Evolutionary conservation across 345 rosid species (phyloP), one percentile per base, ranked within the genome.

Genomic region (Carallia pectinifolia): DNA sequence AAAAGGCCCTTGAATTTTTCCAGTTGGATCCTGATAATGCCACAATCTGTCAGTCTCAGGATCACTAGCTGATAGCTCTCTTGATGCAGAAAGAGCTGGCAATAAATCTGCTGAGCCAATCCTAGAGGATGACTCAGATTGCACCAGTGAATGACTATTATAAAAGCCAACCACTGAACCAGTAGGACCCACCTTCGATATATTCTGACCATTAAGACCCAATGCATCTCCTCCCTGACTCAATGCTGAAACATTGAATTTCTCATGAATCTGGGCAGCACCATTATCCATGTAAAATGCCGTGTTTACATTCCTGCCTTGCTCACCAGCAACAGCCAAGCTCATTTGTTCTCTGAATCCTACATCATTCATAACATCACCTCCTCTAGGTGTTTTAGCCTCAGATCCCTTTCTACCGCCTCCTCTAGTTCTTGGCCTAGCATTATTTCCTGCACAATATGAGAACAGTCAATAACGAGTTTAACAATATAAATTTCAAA

Each of bases 1-100:
- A 83, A 95, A 95, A 40, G 99, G 98, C 58, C 99, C 99, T 72
- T 90, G 99, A 77, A 77, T 72, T 79, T 81, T 90, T 72, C 90
- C 91, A 64, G 62, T 69, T 61, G 97, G 98, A 68, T 95, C 99
- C 81, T 83, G 86, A 77, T 95, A 95, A 79, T 73, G 87, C 99
- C 99, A 95, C 67, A 85, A 64, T 63, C 81, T 89, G 55, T 80
- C 79, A 1, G 70, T 76, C 82, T 89, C 97, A 5, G 64, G 62
- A 64, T 84, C 81, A 67, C 61, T 62, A 66, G 77, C 69, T 50
- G 85, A 73, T 62, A 75, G 84, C 74, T 82, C 85, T 65, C 67
- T 73, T 61, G 74, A 80, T 17, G 74, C 73, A 77, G 85, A 63
- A 69, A 74, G 81, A 62, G 77, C 73, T 9, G 82, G 19, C 16